A percentile compares a stretch with the other conserved stretches of the same genome.
These are phyloP conservation scores for Alternaria alternata DNA, from an alignment of 2,329 filamentous ascomycete species.

Conservation along the genomic window DNA sequence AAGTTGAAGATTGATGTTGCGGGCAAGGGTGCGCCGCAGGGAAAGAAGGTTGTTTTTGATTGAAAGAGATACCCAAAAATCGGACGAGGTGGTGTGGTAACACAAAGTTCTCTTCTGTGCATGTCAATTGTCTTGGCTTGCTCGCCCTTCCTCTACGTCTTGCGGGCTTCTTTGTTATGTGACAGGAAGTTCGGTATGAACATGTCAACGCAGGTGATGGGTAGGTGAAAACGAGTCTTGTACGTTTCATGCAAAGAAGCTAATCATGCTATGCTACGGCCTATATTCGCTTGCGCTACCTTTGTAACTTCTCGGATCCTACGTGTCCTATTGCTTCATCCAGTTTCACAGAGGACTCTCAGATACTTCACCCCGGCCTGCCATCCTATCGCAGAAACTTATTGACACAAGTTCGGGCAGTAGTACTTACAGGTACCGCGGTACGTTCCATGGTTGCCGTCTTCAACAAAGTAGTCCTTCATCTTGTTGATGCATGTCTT, in stretches of 20 bases:
- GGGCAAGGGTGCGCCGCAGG: slow-evolving; percentile 56
- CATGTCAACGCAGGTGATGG: not conserved
- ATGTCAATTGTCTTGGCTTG: not conserved
- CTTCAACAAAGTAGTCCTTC: not conserved
- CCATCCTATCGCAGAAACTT: not conserved
- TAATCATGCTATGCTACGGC: not conserved
- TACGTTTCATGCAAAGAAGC: not conserved
- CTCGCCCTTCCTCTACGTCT: fast-evolving
- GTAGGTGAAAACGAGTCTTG: no score
- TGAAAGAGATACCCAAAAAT: slow-evolving; percentile 40
- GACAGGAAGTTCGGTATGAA: not conserved
- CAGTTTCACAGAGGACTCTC: not conserved
- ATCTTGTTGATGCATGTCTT: not conserved
- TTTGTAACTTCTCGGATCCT: not conserved
- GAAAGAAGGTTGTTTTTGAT: slow-evolving; percentile 71
- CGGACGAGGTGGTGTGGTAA: not conserved
- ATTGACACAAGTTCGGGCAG: not conserved
- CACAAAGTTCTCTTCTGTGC: not conserved
- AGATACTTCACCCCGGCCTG: not conserved
- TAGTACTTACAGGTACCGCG: not conserved
- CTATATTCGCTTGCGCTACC: not conserved
- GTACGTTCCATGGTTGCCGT: not conserved
- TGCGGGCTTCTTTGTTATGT: no score
- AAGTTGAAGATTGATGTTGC: slow-evolving; percentile 50
- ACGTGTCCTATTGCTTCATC: not conserved